Evolutionary conservation across 768 basidiomycete genomes (phyloP), one percentile per base, ranked within the genome.

Genomic region (Basidioascus undulatus): DNA sequence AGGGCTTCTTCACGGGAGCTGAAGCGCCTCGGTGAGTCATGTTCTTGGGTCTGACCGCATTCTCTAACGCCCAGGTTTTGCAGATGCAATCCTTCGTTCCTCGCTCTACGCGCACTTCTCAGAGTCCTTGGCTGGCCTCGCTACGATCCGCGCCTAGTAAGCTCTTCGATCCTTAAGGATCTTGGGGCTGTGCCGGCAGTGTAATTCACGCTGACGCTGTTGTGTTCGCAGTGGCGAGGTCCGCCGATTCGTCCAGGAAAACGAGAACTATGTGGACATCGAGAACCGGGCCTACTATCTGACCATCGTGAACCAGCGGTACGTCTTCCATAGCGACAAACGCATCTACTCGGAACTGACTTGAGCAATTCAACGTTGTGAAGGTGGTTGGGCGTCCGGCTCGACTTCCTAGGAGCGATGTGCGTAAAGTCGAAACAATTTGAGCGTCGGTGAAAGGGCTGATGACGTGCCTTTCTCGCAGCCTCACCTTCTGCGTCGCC

Each of bases 231-330:
- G n/a, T n/a, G n/a, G n/a, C n/a, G n/a, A n/a, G n/a, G 11, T 32
- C 35, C n/a, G n/a, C 3, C 68, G 84, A 12, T 96, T 92, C 64
- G 59, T 66, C 34, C 55, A 57, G 6, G 77, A 82, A 43, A 96
- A 87, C 50, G 62, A 72, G 46, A 62, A 65, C n/a, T 64, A 71
- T 15, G 65, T 86, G 25, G 76, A 92, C 47, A 59, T 77, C 20
- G 86, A 96, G 58, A 86, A 89, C 52, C 65, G 77, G 32, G 83
- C 84, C 2, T 87, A 86, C 56, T 84, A 76, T 73, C 58, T 87
- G 47, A 80, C 78, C 0, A 68, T 82, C 31, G 66, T 74, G 16
- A 84, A 87, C 55, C 83, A 87, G 57, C 63, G 73, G 61, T 68
- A 52, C 43, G 40, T n/a, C n/a, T n/a, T n/a, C 35, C 20, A 33